phyloP scores from a whole-genome alignment of 495 filamentous ascomycete species.

The Daldinia bambusicola region DNA sequence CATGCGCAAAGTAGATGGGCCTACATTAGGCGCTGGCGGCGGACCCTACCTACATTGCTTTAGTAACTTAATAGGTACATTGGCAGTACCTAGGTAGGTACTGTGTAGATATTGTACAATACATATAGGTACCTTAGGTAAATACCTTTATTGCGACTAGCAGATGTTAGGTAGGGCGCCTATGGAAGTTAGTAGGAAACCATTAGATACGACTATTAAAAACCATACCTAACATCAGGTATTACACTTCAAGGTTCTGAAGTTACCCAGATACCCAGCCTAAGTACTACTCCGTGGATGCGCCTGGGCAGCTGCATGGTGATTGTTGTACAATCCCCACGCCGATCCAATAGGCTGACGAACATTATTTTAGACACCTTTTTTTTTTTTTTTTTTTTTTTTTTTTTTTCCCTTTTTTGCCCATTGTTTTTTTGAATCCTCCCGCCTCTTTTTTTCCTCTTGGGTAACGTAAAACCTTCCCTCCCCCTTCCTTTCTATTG shows the following conservation, averaged over 20 bases:
- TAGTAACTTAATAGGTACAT: too few relatives aligned
- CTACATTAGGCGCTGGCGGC: constrained; percentile 22
- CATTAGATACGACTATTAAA: not conserved
- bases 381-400: too few relatives aligned
- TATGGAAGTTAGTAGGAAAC: not conserved
- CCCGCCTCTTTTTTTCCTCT: constrained; percentile 29
- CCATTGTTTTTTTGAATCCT: constrained; percentile 32
- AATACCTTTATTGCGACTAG: too few relatives aligned
- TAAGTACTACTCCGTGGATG: constrained; percentile 29
- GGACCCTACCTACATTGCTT: constrained; percentile 7
- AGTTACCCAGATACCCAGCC: not conserved
- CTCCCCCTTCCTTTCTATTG: not conserved
- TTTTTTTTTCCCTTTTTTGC: too few relatives aligned
- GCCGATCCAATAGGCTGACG: constrained; percentile 23
- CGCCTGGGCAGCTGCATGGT: constrained; percentile 23
- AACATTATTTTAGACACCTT: constrained; percentile 11
- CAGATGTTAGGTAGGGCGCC: not conserved
- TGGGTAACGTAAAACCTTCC: constrained; percentile 4
- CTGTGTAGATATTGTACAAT: too few relatives aligned
- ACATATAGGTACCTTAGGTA: too few relatives aligned
- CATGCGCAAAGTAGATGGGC: not conserved
- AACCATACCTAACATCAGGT: constrained; percentile 2
- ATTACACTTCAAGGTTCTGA: not conserved
- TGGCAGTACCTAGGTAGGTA: not conserved
- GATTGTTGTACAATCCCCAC: constrained; percentile 34